Percentiles rank a stretch among this genome's conserved stretches.
Evolutionary conservation across 2,329 filamentous ascomycete species (phyloP).

Genomic region (Neospermospora avenae): DNA sequence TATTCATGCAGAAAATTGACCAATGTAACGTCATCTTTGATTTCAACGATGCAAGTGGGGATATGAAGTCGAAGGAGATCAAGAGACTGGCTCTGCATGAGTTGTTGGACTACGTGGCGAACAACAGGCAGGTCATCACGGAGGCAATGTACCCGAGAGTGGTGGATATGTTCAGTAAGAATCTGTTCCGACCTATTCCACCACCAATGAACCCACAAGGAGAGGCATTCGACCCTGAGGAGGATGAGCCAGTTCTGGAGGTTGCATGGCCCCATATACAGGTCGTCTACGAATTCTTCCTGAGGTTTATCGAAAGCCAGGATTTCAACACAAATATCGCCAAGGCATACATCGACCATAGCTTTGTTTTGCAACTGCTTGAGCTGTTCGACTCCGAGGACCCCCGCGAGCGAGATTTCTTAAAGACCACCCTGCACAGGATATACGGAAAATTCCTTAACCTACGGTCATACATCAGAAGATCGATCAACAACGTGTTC

Average conservation of each 20-base stretch:
- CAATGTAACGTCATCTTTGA: slow-evolving; percentile 99
- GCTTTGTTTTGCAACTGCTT: slow-evolving; percentile 93
- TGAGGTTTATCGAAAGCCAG: slow-evolving; percentile 97
- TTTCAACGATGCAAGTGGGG: slow-evolving; percentile 95
- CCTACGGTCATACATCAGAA: slow-evolving; percentile 90
- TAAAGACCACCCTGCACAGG: slow-evolving; percentile 95
- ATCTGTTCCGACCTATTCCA: slow-evolving; percentile 93
- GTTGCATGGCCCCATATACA: slow-evolving; percentile 99
- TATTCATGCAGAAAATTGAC: slow-evolving; percentile 99
- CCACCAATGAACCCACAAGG: slow-evolving; percentile 97
- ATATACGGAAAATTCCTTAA: slow-evolving; percentile 99
- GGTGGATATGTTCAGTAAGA: slow-evolving; percentile 99
- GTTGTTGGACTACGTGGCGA: slow-evolving; percentile 94
- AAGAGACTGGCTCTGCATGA: slow-evolving; percentile 95
- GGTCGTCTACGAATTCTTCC: slow-evolving; percentile 98
- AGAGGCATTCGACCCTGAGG: slow-evolving; percentile 96
- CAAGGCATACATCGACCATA: slow-evolving; percentile 97
- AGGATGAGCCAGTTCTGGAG: slow-evolving; percentile 96
- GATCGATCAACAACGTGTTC: slow-evolving; percentile 99
- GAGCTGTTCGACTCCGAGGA: slow-evolving; percentile 98
- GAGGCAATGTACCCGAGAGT: slow-evolving; percentile 98
- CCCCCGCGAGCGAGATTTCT: slow-evolving; percentile 90
- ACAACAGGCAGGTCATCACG: slow-evolving; percentile 97
- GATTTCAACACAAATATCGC: slow-evolving; percentile 99
- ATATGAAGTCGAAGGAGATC: slow-evolving; percentile 99